A percentile compares a stretch with the other conserved stretches of the same genome.
phyloP scores from a whole-genome alignment of 2,329 filamentous ascomycete species.

The Elsinoe perseae region DNA sequence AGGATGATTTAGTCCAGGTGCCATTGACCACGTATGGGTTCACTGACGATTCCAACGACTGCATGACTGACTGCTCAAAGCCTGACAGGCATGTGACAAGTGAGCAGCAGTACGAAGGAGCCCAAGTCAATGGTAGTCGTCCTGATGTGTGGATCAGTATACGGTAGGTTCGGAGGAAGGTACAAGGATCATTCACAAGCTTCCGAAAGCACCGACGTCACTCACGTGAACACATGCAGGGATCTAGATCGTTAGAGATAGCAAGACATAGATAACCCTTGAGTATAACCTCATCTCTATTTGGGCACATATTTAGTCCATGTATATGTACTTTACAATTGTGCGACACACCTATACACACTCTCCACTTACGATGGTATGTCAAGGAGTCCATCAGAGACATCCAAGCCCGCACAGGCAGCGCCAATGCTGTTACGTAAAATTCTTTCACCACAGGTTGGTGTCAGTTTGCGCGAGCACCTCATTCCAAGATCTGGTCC shows the following conservation, averaged over 20 bases:
- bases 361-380: no score
- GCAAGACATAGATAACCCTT: background rate
- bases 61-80: background rate
- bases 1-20: background rate
- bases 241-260: background rate
- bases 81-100: background rate
- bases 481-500: conserved; percentile 5
- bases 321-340: no score
- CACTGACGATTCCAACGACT: background rate
- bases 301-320: no score
- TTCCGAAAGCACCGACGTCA: conserved; percentile 10
- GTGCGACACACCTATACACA: no score
- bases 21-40: background rate
- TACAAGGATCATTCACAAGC: background rate
- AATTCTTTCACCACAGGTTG: background rate
- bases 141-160: no score
- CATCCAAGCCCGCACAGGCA: conserved; percentile 12
- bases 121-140: background rate
- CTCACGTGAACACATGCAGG: conserved; percentile 4
- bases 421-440: conserved; percentile 13
- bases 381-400: background rate
- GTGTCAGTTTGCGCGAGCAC: background rate
- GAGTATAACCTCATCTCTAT: background rate
- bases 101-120: background rate
- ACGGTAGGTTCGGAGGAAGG: no score